Evolutionary conservation across 179 eudicot species (phyloP), one percentile per base, ranked within the genome.

Genomic region (Sideroxylon spinosum): DNA sequence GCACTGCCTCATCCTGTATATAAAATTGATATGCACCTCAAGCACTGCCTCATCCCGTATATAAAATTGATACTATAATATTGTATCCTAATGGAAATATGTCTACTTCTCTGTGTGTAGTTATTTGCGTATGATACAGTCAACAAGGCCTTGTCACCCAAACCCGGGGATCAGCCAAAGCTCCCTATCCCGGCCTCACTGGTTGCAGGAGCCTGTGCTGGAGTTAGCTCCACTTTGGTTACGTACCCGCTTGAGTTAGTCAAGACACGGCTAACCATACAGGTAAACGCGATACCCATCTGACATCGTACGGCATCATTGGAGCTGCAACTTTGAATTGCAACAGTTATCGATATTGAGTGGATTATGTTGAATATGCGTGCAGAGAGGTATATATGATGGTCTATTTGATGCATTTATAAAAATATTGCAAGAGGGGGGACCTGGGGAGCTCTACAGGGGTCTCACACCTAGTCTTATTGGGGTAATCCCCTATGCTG

Each of bases 161-260:
- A 90, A 87, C 84, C 84, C 17, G 97, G 97, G 50, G 98, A 91
- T 76, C 79, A 89, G 69, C 81, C 88, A 0, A 89, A 84, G 76
- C 78, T 89, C 59, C 97, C 89, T 9, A 81, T 95, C 55, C 94
- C 98, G 2, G 88, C 94, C 55, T 91, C 97, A 68, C 84, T 86
- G 22, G 80, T 95, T 69, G 97, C 97, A 8, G 98, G 98, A 67
- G 98, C 95, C 52, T 79, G 85, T 82, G 97, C 97, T 26, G 98
- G 97, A 49, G 89, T 95, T 75, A 88, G 90, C 86, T 88, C 97
- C 7, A 95, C 98, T 75, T 49, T 95, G 56, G 83, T 81, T 55
- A 94, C 93, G 23, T 94, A 94, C 85, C 98, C 97, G 5, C 95
- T 95, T 44, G 98, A 95, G 91, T 86, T 95, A 78, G 90, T 95